These are phyloP conservation scores for Kwoniella europaea DNA, from an alignment of 768 basidiomycete species.

Conservation along the genomic window DNA sequence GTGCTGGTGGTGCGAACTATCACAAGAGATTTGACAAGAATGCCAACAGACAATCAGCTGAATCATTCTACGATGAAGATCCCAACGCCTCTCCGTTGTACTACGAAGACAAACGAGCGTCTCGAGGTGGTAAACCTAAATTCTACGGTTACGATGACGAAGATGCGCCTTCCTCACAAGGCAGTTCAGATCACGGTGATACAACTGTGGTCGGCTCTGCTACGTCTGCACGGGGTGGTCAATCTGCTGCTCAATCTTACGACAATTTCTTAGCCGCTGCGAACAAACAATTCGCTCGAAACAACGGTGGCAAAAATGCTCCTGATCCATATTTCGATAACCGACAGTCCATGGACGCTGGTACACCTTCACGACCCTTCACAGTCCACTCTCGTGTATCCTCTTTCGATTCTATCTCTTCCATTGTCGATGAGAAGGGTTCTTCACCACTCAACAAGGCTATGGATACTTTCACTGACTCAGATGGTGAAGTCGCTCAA, in stretches of 20 bases:
- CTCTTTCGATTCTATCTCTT: conserved; percentile 88
- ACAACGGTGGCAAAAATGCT: conserved; percentile 68
- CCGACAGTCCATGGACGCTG: conserved; percentile 43
- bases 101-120: conserved; percentile 49
- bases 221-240: conserved; percentile 12
- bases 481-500: conserved; percentile 87
- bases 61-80: conserved; percentile 58
- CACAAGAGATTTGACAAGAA: conserved; percentile 52
- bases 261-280: conserved; percentile 82
- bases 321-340: conserved; percentile 85
- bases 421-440: conserved; percentile 87
- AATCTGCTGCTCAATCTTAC: conserved; percentile 63
- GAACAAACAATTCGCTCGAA: conserved; percentile 79
- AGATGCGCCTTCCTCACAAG: conserved; percentile 58
- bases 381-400: conserved; percentile 77
- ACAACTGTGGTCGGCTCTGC: conserved; percentile 44
- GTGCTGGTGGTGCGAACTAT: conserved; percentile 39
- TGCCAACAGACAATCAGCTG: conserved; percentile 54
- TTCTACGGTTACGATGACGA: conserved; percentile 66
- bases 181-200: conserved; percentile 52
- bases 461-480: conserved; percentile 91
- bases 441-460: conserved; percentile 91
- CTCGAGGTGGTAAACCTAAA: conserved; percentile 59
- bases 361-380: conserved; percentile 72
- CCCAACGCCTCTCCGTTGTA: conserved; percentile 53